Evolutionary conservation across 371 early-diverging fungal genomes (phyloP), one percentile per base, ranked within the genome.

Genomic region (Massospora cicadina): DNA sequence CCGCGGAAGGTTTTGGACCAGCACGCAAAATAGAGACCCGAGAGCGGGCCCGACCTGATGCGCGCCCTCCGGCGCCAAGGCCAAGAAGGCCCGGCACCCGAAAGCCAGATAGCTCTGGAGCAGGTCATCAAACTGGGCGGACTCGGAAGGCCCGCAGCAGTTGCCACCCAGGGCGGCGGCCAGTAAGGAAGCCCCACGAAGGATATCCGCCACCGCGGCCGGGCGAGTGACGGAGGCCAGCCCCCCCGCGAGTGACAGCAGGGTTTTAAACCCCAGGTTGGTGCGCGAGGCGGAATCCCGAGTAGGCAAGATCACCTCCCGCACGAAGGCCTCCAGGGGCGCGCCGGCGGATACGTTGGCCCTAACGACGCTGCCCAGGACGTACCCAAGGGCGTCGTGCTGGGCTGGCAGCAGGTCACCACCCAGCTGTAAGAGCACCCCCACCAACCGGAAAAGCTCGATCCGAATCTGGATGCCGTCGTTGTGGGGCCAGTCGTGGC

Each of bases 401-500:
- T 43, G 43, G 5, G 43, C 10, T 5, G 43, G 43, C 10, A 43
- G 43, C 5, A 43, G 43, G 43, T 43, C 43, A 43, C 57, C 57
- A 21, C 74, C 76, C 25, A 68, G 67, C 27, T 79, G 73, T 55
- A 76, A 70, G 62, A 77, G 81, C 26, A 68, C 68, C 25, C 78
- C 77, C 0, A 82, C 71, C 12, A 84, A 71, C 3, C 72, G 63
- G 1, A 82, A 66, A 62, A 84, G 81, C 58, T 82, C 79, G 57
- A 72, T 75, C 65, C 80, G 77, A 31, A 84, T 76, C 0, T 76
- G 77, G 21, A 82, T 67, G 7, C 77, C 76, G 65, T 84, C 83
- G 31, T 84, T 84, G 33, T 84, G 85, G 32, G 77, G 77, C 83
- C 85, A 82, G n/a, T 80, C 77, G 60, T 82, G 82, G 10, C 82